Evolutionary conservation across 345 rosid species (phyloP).

Genomic region (Euphorbia lathyris): DNA sequence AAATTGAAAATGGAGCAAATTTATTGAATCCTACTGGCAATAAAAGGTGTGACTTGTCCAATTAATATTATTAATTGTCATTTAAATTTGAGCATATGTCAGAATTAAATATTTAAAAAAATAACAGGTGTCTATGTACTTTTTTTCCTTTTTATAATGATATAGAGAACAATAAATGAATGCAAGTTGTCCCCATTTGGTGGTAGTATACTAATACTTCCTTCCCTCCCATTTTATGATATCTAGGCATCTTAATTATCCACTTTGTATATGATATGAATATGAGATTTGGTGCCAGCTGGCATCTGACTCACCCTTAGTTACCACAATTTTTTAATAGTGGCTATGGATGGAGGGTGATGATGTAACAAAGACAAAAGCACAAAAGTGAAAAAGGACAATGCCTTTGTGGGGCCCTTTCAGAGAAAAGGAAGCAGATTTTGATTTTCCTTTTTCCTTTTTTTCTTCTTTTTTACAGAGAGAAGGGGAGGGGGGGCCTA

Average conservation of each 20-base stretch:
- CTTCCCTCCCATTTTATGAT: background rate
- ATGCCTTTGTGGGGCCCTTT: constrained; percentile 8
- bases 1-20: background rate
- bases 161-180: background rate
- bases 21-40: too few species aligned
- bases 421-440: background rate
- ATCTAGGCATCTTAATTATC: constrained; percentile 4
- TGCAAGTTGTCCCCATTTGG: constrained; percentile 7
- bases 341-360: constrained; percentile 30
- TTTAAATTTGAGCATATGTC: constrained; percentile 10
- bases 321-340: too few species aligned
- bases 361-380: constrained; percentile 27
- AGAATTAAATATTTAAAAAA: background rate
- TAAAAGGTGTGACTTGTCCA: too few species aligned
- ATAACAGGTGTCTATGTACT: background rate
- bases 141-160: background rate
- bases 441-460: too few species aligned
- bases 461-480: background rate
- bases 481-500: constrained; percentile 2
- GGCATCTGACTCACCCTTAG: constrained; percentile 48
- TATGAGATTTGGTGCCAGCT: constrained; percentile 27
- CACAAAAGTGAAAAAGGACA: background rate
- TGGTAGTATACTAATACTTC: background rate
- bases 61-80: background rate
- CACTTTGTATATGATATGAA: background rate